phyloP scores from a whole-genome alignment of 1,284 basidiomycete genomes.

The Neonothopanus nambi region DNA sequence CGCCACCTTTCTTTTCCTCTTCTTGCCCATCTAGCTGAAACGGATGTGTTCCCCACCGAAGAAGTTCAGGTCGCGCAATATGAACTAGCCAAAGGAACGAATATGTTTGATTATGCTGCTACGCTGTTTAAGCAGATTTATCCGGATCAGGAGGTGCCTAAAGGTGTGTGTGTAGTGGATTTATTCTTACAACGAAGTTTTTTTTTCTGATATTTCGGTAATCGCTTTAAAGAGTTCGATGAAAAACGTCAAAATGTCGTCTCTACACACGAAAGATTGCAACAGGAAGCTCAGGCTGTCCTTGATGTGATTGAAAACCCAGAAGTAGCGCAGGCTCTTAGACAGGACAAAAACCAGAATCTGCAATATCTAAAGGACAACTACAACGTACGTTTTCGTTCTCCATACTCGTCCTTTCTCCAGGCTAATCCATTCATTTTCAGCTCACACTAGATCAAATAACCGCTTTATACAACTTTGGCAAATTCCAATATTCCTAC shows the following conservation, averaged over 20 bases:
- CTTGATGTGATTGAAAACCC: slow-evolving; percentile 97
- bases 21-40: slow-evolving; percentile 82
- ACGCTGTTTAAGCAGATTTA: slow-evolving; percentile 78
- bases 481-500: slow-evolving; percentile 97
- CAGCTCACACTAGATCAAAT: slow-evolving; percentile 95
- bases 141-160: slow-evolving; percentile 66
- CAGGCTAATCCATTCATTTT: slow-evolving; percentile 9
- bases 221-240: slow-evolving; percentile 65
- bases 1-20: slow-evolving; percentile 93
- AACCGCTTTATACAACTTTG: slow-evolving; percentile 95
- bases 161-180: slow-evolving; percentile 50
- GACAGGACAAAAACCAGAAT: slow-evolving; percentile 97
- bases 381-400: slow-evolving; percentile 74
- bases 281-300: slow-evolving; percentile 89
- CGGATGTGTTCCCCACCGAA: slow-evolving; percentile 69
- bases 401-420: slow-evolving; percentile 12
- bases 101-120: slow-evolving; percentile 92
- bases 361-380: slow-evolving; percentile 92
- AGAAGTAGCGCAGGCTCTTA: slow-evolving; percentile 86
- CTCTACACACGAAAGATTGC: slow-evolving; percentile 80
- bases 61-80: slow-evolving; percentile 88
- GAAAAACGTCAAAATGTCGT: slow-evolving; percentile 81
- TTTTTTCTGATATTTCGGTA: background rate
- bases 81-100: slow-evolving; percentile 95
- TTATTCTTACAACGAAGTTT: background rate